Base-by-base conservation (phyloP, 768 basidiomycete species). In the Mycena polygramma region DNA sequence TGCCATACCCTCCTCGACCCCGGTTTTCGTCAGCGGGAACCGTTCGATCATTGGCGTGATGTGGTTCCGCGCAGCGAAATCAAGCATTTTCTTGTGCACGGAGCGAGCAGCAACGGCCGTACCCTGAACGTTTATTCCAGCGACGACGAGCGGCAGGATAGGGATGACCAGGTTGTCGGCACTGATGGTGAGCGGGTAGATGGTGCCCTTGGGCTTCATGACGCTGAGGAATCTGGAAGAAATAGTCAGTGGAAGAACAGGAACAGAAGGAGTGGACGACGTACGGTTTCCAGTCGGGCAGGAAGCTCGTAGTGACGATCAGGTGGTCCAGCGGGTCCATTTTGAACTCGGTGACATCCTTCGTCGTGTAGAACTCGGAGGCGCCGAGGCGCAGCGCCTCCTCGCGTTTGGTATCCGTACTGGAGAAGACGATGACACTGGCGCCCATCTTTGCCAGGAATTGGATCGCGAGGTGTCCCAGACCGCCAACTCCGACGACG, bases 401-500 rank as follows among this genome's bases (percentile, higher is more conserved):
- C 15, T 77, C 76, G 46, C 41, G 78, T 63, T 82, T 83, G 30
- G 30, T 54, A 5, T 82, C 78, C 1, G 79, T 77, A 22, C 77
- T 58, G 10, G 82, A 83, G 41, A 83, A 78, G 11, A 79, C 81
- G 63, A 82, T 79, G 10, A 82, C 82, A 7, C 80, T 77, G 26
- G 81, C 83, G 13, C 81, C 82, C 81, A 83, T 83, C 71, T 81
- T 83, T 52, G 79, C 68, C 7, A 81, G 78, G 65, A 82, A 82
- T 61, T 83, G 81, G 53, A 82, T 78, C 10, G 79, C 81, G 46
- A 82, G 79, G 53, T 82, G 81, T 14, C 81, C 82, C 30, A 82
- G 79, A 15, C 81, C 81, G 2, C 82, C 82, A 22, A 83, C 14
- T 0, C 81, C 82, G 17, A 81, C 66, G 6, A 81, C 66, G 6